Evolutionary conservation across 306 rosid species (phyloP).

Genomic region (Prinsepia uniflora): DNA sequence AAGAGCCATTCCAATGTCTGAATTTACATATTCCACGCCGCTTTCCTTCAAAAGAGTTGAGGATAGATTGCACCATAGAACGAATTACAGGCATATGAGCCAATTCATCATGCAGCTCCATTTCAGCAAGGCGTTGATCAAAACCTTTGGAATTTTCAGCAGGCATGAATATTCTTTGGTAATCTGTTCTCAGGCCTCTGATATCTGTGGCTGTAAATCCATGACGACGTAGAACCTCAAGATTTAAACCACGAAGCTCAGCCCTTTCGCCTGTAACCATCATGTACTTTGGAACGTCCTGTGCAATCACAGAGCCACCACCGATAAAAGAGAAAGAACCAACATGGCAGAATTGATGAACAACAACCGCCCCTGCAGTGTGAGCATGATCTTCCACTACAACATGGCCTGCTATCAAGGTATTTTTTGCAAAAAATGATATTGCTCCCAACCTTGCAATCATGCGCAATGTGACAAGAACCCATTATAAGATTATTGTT

Average conservation of each 20-base stretch:
- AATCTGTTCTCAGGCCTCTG: conserved; percentile 63
- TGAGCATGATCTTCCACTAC: conserved; percentile 82
- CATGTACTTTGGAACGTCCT: conserved; percentile 85
- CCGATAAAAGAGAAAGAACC: conserved; percentile 85
- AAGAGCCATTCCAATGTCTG: conserved; percentile 55
- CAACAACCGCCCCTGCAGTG: conserved; percentile 77
- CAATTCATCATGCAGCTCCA: conserved; percentile 67
- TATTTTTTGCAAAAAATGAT: conserved; percentile 81
- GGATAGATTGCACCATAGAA: conserved; percentile 66
- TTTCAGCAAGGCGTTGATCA: conserved; percentile 67
- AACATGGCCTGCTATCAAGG: conserved; percentile 90
- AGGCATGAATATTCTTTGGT: conserved; percentile 75
- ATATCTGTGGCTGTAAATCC: conserved; percentile 68
- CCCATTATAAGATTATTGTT: conserved; percentile 92
- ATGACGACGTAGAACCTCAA: conserved; percentile 75
- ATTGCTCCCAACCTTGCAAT: conserved; percentile 77
- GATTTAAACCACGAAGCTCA: conserved; percentile 78
- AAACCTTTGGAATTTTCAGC: conserved; percentile 45
- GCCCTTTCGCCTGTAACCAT: conserved; percentile 88
- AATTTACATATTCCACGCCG: conserved; percentile 85
- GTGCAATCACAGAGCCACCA: conserved; percentile 88
- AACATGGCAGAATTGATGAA: conserved; percentile 89
- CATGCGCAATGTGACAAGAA: conserved; percentile 93
- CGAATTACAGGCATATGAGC: conserved; percentile 45
- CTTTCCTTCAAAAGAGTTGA: conserved; percentile 46